Base-by-base conservation (phyloP, 2,329 filamentous ascomycete species). In the Alternaria atra region DNA sequence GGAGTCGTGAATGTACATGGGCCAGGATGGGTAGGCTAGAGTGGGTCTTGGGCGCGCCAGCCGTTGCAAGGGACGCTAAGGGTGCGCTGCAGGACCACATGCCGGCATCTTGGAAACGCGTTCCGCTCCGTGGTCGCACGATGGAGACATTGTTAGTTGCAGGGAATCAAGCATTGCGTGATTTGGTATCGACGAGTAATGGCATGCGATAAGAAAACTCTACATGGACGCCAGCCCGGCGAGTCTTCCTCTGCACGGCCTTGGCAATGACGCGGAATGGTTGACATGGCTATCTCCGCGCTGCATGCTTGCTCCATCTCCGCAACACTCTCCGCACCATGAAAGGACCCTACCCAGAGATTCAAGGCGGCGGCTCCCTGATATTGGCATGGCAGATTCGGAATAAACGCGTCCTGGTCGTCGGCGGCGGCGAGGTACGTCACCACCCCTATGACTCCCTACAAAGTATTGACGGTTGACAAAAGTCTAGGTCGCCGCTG, bases 341-440 rank as follows among this genome's bases (percentile, higher is more conserved):
- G 84, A 77, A 83, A 53, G 74, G 77, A 12, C 77, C 86, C 52
- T 97, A 91, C 75, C 93, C 94, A 58, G 84, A 90, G 65, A 87
- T 98, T 29, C 90, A 97, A 80, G 92, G 93, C 58, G 94, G 94
- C 52, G 95, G 94, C 60, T 98, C 94, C 63, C 83, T 99, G 67
- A 95, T 99, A 65, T 84, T 99, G 53, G 95, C 95, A 75, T 99
- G 94, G 94, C 95, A 98, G 82, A 90, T 97, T 73, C 91, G 89
- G 76, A 90, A 90, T 79, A 97, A 96, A 80, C 88, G 89, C 66
- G 90, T 98, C 15, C 83, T 99, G n/a, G 91, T 99, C 5, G 88
- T 99, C 7, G 95, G 95, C 66, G 95, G 95, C 71, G 95, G 95
- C 79, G 94, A 98, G 86, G 94, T 97, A 83, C 69, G 87, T 78